Conservation (phyloP, 352 stramenopile species). For the Pythium inflatum region DNA sequence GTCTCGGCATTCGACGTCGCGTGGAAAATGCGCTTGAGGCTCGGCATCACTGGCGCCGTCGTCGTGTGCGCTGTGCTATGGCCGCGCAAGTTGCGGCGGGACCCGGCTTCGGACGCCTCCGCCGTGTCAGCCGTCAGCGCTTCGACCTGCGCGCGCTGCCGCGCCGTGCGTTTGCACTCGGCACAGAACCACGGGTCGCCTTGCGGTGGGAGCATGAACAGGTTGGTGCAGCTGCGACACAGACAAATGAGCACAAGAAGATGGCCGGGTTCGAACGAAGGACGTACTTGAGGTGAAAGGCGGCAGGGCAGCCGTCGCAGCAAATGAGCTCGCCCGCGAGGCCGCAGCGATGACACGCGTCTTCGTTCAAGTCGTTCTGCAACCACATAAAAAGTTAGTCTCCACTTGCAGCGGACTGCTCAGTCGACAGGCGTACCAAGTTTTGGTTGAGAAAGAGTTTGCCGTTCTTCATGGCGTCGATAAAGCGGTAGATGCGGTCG, state of each 20-base stretch:
- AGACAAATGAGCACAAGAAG: neutral
- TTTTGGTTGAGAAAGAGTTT: conserved; percentile 64
- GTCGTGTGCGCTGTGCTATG: conserved; percentile 22
- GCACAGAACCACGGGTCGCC: conserved; percentile 73
- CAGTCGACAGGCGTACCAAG: too few species aligned
- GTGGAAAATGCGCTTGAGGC: conserved; percentile 71
- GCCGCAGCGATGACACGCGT: conserved; percentile 75
- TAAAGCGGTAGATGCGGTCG: conserved; percentile 70
- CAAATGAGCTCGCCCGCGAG: conserved; percentile 77
- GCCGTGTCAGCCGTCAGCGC: neutral
- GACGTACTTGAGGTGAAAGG: conserved; percentile 71
- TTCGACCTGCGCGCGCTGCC: conserved; percentile 27
- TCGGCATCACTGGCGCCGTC: conserved; percentile 46
- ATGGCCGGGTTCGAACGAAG: neutral
- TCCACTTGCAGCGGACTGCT: too few species aligned
- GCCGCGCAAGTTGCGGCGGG: conserved; percentile 50
- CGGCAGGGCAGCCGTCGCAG: conserved; percentile 78
- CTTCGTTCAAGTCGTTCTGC: conserved; percentile 82
- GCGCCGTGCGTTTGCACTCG: conserved; percentile 60
- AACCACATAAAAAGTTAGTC: neutral
- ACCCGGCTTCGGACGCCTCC: neutral
- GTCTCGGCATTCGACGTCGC: conserved; percentile 32
- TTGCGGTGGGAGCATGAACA: conserved; percentile 55
- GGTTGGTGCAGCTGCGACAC: conserved; percentile 65
- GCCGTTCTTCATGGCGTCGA: conserved; percentile 66